These are phyloP conservation scores for Penicillium janthinellum DNA, from an alignment of 2,329 filamentous ascomycete genomes.

Conservation along the genomic window DNA sequence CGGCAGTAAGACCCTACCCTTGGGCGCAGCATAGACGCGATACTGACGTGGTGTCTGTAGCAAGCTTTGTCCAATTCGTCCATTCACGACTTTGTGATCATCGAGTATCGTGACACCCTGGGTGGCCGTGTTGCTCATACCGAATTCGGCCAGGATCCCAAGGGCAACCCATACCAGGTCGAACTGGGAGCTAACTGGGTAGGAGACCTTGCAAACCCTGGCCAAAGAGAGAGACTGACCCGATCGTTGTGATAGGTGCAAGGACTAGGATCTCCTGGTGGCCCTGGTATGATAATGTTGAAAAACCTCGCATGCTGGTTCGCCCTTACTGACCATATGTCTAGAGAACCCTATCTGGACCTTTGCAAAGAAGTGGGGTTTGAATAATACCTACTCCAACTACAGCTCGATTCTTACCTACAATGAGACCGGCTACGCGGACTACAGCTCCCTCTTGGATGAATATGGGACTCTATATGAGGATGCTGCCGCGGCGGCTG, in stretches of 20 bases:
- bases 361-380: slow-evolving; percentile 21
- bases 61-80: slow-evolving; percentile 65
- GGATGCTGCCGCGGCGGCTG: slow-evolving; percentile 55
- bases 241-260: slow-evolving; percentile 37
- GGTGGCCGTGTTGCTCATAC: slow-evolving; percentile 64
- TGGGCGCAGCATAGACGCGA: not conserved
- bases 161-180: slow-evolving; percentile 59
- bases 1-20: slow-evolving; percentile 48
- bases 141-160: slow-evolving; percentile 55
- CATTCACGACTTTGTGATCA: slow-evolving; percentile 64
- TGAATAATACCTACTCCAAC: slow-evolving; percentile 61
- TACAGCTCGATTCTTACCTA: slow-evolving; percentile 62
- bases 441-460: slow-evolving; percentile 56
- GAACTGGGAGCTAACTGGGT: slow-evolving; percentile 71
- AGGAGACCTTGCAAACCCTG: slow-evolving; percentile 1
- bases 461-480: slow-evolving; percentile 53
- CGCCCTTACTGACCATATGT: not conserved
- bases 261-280: slow-evolving; percentile 43
- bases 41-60: slow-evolving; percentile 27
- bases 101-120: slow-evolving; percentile 64
- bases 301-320: too few relatives aligned
- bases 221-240: not conserved
- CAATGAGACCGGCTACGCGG: slow-evolving; percentile 56
- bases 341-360: slow-evolving; percentile 61
- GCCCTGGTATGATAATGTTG: slow-evolving; percentile 26